A percentile compares a stretch with the other conserved stretches of the same genome.
Evolutionary conservation across 306 rosid species (phyloP).

Genomic region (Datisca glomerata): DNA sequence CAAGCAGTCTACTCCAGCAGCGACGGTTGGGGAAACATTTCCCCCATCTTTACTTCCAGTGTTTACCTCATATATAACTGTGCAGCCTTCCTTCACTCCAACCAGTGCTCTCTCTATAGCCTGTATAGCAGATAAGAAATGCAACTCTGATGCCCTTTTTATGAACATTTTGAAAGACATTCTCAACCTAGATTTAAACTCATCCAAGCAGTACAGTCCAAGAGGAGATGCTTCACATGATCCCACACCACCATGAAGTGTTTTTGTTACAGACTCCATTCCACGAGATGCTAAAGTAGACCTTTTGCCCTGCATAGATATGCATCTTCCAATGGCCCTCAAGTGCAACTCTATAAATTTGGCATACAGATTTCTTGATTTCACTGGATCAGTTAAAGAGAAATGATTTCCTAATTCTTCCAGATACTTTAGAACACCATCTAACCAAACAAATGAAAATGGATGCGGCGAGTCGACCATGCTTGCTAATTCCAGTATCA

Average conservation of each 20-base stretch:
- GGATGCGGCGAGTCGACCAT: conserved; percentile 49
- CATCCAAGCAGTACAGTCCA: conserved; percentile 40
- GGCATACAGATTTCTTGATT: conserved; percentile 41
- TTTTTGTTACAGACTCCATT: conserved; percentile 50
- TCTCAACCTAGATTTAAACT: conserved; percentile 54
- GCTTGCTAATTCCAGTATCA: conserved; percentile 50
- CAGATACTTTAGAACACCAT: conserved; percentile 63
- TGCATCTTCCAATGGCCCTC: conserved; percentile 67
- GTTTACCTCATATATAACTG: conserved; percentile 43
- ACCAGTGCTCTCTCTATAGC: conserved; percentile 73
- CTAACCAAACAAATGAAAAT: conserved; percentile 56
- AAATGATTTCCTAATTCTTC: conserved; percentile 61
- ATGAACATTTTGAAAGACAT: conserved; percentile 52
- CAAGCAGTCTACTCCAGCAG: conserved; percentile 78
- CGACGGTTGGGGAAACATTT: conserved; percentile 46
- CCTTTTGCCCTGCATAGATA: conserved; percentile 66
- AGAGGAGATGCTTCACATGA: conserved; percentile 36
- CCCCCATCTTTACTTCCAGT: conserved; percentile 50
- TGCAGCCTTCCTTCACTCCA: conserved; percentile 47
- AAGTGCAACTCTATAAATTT: conserved; percentile 49
- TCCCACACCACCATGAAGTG: conserved; percentile 25
- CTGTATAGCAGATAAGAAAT: conserved; percentile 56
- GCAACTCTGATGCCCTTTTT: conserved; percentile 56
- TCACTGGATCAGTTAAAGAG: conserved; percentile 44
- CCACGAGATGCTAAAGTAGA: conserved; percentile 62